A percentile compares a stretch with the other conserved stretches of the same genome.
These are phyloP conservation scores for Chloris gayana DNA, from an alignment of 176 grass and related monocot species.

Conservation along the genomic window DNA sequence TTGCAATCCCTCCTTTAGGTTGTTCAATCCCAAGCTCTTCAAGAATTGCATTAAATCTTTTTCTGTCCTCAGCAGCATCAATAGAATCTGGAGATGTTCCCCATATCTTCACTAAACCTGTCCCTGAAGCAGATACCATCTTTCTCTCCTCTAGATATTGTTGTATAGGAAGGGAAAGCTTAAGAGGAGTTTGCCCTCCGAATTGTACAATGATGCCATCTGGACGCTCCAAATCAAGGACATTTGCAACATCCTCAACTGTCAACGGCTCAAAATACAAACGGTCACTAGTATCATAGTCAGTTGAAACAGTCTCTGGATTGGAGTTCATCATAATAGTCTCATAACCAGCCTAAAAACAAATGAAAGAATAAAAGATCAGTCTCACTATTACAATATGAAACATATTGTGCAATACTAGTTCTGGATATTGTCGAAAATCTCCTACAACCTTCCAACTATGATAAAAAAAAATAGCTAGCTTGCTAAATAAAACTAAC, in stretches of 20 bases:
- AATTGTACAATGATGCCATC: conserved; percentile 97
- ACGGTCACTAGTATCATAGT: conserved; percentile 93
- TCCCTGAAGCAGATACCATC: conserved; percentile 61
- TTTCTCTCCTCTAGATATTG: conserved; percentile 68
- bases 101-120: conserved; percentile 79
- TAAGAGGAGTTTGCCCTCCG: conserved; percentile 96
- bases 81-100: conserved; percentile 98
- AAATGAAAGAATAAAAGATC: neutral
- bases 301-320: conserved; percentile 99
- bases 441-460: neutral
- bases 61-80: conserved; percentile 95
- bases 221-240: conserved; percentile 90
- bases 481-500: neutral
- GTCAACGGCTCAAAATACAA: conserved; percentile 98
- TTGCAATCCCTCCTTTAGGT: conserved; percentile 94
- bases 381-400: neutral
- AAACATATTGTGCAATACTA: neutral
- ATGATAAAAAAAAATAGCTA: neutral
- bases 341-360: conserved; percentile 74
- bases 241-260: conserved; percentile 88
- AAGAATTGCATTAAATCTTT: conserved; percentile 96
- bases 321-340: conserved; percentile 99
- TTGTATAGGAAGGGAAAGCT: conserved; percentile 89
- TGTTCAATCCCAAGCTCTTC: conserved; percentile 88
- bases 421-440: neutral